Evolutionary conservation across 768 basidiomycete species (phyloP).

Genomic region (Tephrocybe rancida): DNA sequence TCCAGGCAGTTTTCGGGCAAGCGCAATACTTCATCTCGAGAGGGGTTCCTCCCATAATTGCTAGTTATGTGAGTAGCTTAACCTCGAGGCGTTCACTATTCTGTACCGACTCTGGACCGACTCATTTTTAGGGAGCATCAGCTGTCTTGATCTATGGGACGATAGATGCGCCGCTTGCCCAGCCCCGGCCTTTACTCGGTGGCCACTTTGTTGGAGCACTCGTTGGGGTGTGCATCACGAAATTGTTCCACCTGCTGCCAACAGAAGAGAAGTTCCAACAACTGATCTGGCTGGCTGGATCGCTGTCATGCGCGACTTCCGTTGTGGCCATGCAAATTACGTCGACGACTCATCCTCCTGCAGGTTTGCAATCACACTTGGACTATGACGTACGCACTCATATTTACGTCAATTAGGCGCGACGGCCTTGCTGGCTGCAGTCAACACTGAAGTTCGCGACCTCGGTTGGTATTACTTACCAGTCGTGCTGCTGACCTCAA

Average conservation of each 20-base stretch:
- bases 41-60: constrained; percentile 47
- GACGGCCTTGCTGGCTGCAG: constrained; percentile 52
- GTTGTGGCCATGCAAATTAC: constrained; percentile 56
- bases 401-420: constrained; percentile 34
- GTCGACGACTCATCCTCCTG: constrained; percentile 54
- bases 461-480: constrained; percentile 58
- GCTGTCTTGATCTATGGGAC: constrained; percentile 58
- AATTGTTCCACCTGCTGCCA: constrained; percentile 49
- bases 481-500: constrained; percentile 49
- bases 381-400: neutral
- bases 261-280: constrained; percentile 42
- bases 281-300: constrained; percentile 52
- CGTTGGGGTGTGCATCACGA: constrained; percentile 51
- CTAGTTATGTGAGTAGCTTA: constrained; percentile 43
- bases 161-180: constrained; percentile 53
- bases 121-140: constrained; percentile 45
- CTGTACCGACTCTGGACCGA: neutral
- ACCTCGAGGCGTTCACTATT: neutral
- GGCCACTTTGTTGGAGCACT: constrained; percentile 56
- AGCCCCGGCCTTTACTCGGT: constrained; percentile 51
- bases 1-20: constrained; percentile 53
- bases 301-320: constrained; percentile 42
- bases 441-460: constrained; percentile 40
- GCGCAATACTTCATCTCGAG: constrained; percentile 47
- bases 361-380: constrained; percentile 30